Percentiles rank a stretch among this genome's conserved stretches.
phyloP scores from a whole-genome alignment of 257 asterid genomes.

The Apocynum venetum region DNA sequence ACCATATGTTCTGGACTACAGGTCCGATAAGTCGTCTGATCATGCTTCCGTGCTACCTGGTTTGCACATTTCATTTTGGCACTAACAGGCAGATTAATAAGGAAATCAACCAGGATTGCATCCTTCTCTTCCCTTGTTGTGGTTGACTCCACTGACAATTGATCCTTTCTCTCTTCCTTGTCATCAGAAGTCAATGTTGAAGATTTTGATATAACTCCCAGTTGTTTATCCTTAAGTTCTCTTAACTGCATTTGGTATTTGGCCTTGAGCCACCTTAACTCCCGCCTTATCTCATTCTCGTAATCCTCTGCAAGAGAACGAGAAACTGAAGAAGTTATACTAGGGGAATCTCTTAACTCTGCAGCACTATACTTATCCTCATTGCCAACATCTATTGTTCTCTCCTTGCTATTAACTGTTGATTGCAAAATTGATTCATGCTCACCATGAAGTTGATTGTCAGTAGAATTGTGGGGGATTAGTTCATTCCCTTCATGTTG shows the following conservation, averaged over 20 bases:
- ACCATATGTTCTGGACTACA: constrained; percentile 55
- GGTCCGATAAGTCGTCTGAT: constrained; percentile 28
- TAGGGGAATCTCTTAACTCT: constrained; percentile 10
- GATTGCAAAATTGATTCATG: constrained; percentile 16
- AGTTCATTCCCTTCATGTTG: constrained; percentile 35
- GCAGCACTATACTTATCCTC: constrained; percentile 13
- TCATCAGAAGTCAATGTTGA: constrained; percentile 9
- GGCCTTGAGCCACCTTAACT: constrained; percentile 67
- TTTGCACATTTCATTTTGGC: constrained; percentile 22
- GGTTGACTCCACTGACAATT: constrained; percentile 2
- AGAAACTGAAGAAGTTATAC: constrained; percentile 23
- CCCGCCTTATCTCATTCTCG: constrained; percentile 47
- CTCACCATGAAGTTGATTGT: constrained; percentile 12
- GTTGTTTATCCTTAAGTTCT: constrained; percentile 43
- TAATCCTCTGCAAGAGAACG: constrained; percentile 22
- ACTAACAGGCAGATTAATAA: constrained; percentile 13
- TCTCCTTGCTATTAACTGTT: constrained; percentile 17
- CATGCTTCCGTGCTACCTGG: constrained; percentile 30
- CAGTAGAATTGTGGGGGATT: constrained; percentile 11
- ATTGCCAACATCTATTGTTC: background rate
- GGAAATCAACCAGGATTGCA: constrained; percentile 24
- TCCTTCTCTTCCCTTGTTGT: constrained; percentile 9
- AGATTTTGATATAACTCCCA: constrained; percentile 28
- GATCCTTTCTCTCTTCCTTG: constrained; percentile 18
- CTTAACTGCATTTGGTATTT: constrained; percentile 55